A percentile compares a stretch with the other conserved stretches of the same genome.
These are phyloP conservation scores for Trichaptum fuscoviolaceum DNA, from an alignment of 768 basidiomycete species.

Conservation along the genomic window DNA sequence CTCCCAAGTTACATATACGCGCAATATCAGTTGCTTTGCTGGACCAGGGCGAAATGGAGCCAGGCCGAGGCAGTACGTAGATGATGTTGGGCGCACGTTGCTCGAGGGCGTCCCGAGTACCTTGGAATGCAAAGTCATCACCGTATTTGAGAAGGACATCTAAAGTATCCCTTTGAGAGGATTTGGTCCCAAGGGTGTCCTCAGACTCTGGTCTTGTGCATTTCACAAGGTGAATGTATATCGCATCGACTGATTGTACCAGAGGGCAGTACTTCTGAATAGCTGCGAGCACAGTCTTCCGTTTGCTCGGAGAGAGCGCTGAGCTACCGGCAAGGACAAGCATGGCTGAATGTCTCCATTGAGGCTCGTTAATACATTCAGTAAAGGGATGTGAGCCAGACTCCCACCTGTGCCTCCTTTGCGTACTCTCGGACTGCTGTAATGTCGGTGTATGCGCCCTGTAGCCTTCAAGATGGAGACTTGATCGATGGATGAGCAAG, in stretches of 20 bases:
- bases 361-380: not conserved
- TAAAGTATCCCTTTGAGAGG: slow-evolving; percentile 47
- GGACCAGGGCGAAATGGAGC: slow-evolving; percentile 98
- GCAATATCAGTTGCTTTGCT: slow-evolving; percentile 98
- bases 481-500: not conserved
- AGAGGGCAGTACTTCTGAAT: slow-evolving; percentile 49
- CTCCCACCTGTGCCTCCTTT: not conserved
- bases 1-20: slow-evolving; percentile 73
- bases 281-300: slow-evolving; percentile 54
- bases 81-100: slow-evolving; percentile 38
- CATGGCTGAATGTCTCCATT: slow-evolving; percentile 39
- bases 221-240: slow-evolving; percentile 85
- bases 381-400: not conserved
- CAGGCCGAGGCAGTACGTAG: slow-evolving; percentile 78
- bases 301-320: slow-evolving; percentile 64
- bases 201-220: slow-evolving; percentile 42
- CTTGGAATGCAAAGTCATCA: slow-evolving; percentile 54
- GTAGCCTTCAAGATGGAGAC: not conserved
- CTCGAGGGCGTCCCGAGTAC: slow-evolving; percentile 34
- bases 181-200: slow-evolving; percentile 41
- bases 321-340: slow-evolving; percentile 76
- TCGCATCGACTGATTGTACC: slow-evolving; percentile 68
- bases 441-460: not conserved
- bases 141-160: slow-evolving; percentile 80
- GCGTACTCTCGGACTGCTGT: not conserved